A percentile compares a stretch with the other conserved stretches of the same genome.
phyloP scores from a whole-genome alignment of 2,329 filamentous ascomycete species.

The Monilinia polystroma region DNA sequence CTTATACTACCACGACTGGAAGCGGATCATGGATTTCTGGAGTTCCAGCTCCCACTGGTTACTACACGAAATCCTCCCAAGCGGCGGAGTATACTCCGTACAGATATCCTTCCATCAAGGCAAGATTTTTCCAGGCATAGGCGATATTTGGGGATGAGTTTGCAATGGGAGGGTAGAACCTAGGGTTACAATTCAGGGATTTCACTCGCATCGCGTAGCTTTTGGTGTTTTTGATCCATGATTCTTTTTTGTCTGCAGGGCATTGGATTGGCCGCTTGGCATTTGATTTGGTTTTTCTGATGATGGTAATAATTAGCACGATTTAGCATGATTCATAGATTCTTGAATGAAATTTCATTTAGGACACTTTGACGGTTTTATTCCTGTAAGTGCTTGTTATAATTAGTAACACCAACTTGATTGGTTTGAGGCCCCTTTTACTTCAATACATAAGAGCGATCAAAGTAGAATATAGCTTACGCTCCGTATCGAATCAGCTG shows the following conservation, averaged over 20 bases:
- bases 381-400: too few species aligned
- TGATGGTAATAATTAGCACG: neutral
- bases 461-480: too few species aligned
- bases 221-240: neutral
- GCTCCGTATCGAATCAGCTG: too few species aligned
- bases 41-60: neutral
- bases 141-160: too few species aligned
- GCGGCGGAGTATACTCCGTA: neutral
- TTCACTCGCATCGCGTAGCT: neutral
- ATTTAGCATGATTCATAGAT: neutral
- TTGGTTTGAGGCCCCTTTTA: too few species aligned
- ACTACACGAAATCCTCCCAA: neutral
- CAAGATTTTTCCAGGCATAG: constrained; percentile 3
- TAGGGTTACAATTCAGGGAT: neutral
- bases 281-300: neutral
- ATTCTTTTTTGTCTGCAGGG: neutral
- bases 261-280: neutral
- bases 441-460: too few species aligned
- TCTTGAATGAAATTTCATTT: constrained; percentile 3
- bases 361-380: neutral
- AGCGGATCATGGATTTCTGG: neutral
- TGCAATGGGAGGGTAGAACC: neutral
- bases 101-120: constrained; percentile 9
- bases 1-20: neutral
- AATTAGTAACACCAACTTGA: too few species aligned